Evolutionary conservation across 2,329 filamentous ascomycete species (phyloP), one percentile per base, ranked within the genome.

Genomic region (Beauveria sp.): DNA sequence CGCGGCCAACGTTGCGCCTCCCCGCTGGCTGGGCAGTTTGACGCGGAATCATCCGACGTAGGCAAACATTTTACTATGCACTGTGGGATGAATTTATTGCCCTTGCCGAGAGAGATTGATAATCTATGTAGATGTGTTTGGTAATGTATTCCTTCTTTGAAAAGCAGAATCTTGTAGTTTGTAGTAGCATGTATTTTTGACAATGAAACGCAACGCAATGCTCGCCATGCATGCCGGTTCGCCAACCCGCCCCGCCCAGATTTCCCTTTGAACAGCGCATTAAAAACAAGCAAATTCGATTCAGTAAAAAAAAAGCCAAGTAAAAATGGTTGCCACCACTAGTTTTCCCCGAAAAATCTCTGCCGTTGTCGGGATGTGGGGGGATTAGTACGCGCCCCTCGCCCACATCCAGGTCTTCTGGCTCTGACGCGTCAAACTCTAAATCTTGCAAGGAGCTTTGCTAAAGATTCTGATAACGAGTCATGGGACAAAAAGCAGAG

Each of bases 351-450:
- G 18, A 9, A 6, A 50, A 50, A 18, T 8, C 16, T n/a, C 42
- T 18, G n/a, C 22, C 18, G 18, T 28, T 42, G 28, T 50, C 55
- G 55, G 55, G 45, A 58, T 58, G 55, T 58, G 55, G 55, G 55
- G 52, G 42, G 22, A 14, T n/a, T 28, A 14, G 14, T 55, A 28
- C 43, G 43, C 43, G 16, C 43, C 22, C 34, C 12, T 54, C 55
- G 34, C 55, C 55, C 55, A 50, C 55, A 58, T 58, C 45, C 16
- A 20, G 18, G 14, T n/a, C 18, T 20, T 46, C 8, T 50, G 14
- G 43, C 14, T 50, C 45, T 22, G 55, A 50, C 55, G 45, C 55
- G 45, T 58, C 45, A 58, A 56, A 56, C 54, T 56, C 26, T 38
- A 47, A 38, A 38, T 47, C 45, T 26, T 18, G 55, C 16, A 42